phyloP scores from a whole-genome alignment of 768 basidiomycete species.

The Trametes gibbosa region DNA sequence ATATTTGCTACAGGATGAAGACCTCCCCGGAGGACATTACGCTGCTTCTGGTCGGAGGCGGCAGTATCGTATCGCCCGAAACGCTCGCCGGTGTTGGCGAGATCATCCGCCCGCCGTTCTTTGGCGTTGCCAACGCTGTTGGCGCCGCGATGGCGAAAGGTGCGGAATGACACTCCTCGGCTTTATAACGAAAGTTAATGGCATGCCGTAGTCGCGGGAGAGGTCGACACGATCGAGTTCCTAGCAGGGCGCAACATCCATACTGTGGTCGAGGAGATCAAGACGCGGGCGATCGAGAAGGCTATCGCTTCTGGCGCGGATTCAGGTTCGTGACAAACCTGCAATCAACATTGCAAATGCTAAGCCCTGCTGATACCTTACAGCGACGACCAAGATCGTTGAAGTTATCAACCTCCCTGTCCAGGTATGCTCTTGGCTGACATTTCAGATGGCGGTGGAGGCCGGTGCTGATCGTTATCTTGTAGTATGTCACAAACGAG shows the following conservation, averaged over 20 bases:
- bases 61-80: constrained; percentile 56
- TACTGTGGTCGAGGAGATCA: constrained; percentile 33
- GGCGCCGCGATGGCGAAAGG: constrained; percentile 46
- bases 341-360: constrained; percentile 13
- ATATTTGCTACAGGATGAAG: constrained; percentile 45
- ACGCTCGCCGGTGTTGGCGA: constrained; percentile 49
- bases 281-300: constrained; percentile 30
- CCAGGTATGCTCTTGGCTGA: constrained; percentile 31
- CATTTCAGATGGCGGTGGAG: background rate
- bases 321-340: constrained; percentile 29
- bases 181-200: too few species aligned
- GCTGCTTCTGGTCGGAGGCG: constrained; percentile 64
- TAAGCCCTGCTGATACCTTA: background rate
- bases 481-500: constrained; percentile 49
- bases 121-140: constrained; percentile 60
- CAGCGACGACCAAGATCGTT: constrained; percentile 44
- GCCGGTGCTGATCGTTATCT: background rate
- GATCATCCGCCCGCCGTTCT: constrained; percentile 48
- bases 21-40: constrained; percentile 55
- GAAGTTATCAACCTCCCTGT: constrained; percentile 57
- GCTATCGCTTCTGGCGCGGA: constrained; percentile 33
- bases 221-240: constrained; percentile 38
- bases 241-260: constrained; percentile 28
- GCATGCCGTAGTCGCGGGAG: constrained; percentile 22
- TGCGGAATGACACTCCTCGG: background rate